Evolutionary conservation across 2,329 filamentous ascomycete genomes (phyloP).

Genomic region (Apiospora aurea): DNA sequence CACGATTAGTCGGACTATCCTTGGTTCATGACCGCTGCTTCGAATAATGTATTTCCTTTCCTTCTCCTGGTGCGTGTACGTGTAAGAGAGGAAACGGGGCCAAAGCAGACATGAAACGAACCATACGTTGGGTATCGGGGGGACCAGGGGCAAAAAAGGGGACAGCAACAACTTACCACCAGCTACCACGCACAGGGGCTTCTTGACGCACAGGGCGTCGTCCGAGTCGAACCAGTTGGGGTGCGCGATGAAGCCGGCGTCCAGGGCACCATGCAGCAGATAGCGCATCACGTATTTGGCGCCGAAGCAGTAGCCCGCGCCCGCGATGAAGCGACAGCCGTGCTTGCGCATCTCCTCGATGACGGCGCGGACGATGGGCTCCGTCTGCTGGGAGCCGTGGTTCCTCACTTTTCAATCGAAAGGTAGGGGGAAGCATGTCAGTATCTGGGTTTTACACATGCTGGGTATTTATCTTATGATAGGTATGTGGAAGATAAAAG

Average conservation of each 20-base stretch:
- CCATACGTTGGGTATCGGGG: too few relatives aligned
- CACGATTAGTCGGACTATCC: background rate
- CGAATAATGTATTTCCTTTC: too few relatives aligned
- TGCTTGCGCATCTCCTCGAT: slow-evolving; percentile 40
- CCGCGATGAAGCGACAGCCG: slow-evolving; percentile 46
- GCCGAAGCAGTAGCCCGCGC: slow-evolving; percentile 54
- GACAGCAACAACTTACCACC: slow-evolving; percentile 43
- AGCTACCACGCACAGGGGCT: slow-evolving; percentile 56
- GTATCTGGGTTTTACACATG: too few relatives aligned
- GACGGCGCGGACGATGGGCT: slow-evolving; percentile 41
- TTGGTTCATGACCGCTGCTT: background rate
- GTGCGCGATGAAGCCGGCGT: slow-evolving; percentile 57
- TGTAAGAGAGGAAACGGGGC: background rate
- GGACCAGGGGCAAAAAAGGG: too few relatives aligned
- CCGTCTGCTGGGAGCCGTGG: slow-evolving; percentile 43
- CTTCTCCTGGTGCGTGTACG: background rate
- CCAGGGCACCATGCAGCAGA: slow-evolving; percentile 49
- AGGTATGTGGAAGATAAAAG: background rate
- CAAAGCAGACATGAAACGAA: background rate
- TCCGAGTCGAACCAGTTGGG: slow-evolving; percentile 54
- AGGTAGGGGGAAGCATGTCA: background rate
- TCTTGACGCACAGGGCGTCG: slow-evolving; percentile 52
- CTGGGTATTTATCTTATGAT: background rate
- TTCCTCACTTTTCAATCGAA: background rate
- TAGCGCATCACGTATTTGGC: slow-evolving; percentile 50